A percentile compares a stretch with the other conserved stretches of the same genome.
Conservation (phyloP, 176 grass and related monocot genomes). For the Phyllostachys edulis region DNA sequence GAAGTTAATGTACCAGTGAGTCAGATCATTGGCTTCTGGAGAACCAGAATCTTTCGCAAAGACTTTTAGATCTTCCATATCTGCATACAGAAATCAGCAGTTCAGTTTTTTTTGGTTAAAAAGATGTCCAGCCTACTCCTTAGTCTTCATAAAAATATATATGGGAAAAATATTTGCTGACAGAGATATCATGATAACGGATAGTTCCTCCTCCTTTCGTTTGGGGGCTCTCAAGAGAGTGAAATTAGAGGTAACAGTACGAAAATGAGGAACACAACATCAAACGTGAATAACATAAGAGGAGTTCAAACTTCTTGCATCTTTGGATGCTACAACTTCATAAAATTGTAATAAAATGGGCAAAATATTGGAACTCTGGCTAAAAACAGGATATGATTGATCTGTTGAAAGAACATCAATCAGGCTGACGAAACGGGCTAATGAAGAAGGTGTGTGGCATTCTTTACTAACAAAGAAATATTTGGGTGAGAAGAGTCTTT, state of each 20-base stretch:
- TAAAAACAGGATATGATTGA: neutral
- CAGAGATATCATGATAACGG: neutral
- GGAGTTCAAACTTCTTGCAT: neutral
- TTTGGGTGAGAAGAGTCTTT: too few relatives aligned
- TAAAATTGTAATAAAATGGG: neutral
- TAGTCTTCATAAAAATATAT: neutral
- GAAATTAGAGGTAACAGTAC: neutral
- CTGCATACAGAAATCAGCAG: constrained; percentile 47
- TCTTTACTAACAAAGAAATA: too few relatives aligned
- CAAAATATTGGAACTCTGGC: neutral
- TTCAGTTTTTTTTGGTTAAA: neutral
- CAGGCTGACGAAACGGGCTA: too few relatives aligned
- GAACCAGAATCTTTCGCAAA: constrained; percentile 70
- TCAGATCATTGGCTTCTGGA: constrained; percentile 75
- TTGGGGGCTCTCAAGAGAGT: neutral
- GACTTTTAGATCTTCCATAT: constrained; percentile 76
- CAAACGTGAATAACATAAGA: neutral
- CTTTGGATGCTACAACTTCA: neutral
- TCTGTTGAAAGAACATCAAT: neutral
- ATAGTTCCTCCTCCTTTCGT: neutral
- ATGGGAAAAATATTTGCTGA: neutral
- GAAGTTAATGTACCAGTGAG: constrained; percentile 82
- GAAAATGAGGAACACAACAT: neutral
- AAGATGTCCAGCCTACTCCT: constrained; percentile 12
- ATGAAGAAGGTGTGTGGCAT: too few relatives aligned